Evolutionary conservation across 352 stramenopile species (phyloP).

Genomic region (Globisporangium radiosum): DNA sequence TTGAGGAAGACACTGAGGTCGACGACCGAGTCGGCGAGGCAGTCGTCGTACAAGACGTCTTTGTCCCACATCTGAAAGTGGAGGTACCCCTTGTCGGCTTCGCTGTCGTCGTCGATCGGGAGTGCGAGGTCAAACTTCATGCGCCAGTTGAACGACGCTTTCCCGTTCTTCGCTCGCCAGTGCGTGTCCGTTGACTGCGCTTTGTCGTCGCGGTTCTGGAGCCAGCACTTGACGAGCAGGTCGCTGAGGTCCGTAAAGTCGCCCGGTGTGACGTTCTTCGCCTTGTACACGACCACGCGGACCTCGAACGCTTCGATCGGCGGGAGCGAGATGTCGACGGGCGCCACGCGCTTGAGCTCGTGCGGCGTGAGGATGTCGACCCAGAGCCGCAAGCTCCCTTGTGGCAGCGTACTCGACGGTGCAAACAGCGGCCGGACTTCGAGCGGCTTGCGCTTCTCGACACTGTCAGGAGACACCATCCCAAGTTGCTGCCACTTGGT

Average conservation of each 20-base stretch:
- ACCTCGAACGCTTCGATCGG: constrained; percentile 78
- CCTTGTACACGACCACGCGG: constrained; percentile 90
- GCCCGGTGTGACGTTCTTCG: constrained; percentile 79
- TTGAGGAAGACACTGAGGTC: constrained; percentile 62
- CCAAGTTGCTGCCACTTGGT: constrained; percentile 77
- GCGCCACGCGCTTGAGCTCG: constrained; percentile 62
- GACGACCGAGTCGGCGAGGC: constrained; percentile 63
- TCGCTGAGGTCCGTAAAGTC: constrained; percentile 87
- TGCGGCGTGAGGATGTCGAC: constrained; percentile 83
- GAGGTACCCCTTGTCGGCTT: constrained; percentile 59
- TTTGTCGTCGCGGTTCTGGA: constrained; percentile 71
- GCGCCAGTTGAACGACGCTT: constrained; percentile 93
- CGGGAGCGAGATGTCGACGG: constrained; percentile 79
- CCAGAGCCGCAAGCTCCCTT: constrained; percentile 77
- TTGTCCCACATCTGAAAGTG: constrained; percentile 82
- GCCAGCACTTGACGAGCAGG: constrained; percentile 86
- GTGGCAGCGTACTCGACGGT: constrained; percentile 61
- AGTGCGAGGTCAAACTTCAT: constrained; percentile 91
- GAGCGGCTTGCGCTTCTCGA: constrained; percentile 50
- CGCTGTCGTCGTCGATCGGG: constrained; percentile 58
- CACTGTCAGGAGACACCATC: constrained; percentile 5
- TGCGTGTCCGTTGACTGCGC: constrained; percentile 89
- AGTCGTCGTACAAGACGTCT: constrained; percentile 73
- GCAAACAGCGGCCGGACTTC: constrained; percentile 61
- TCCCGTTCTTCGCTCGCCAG: constrained; percentile 92